These are phyloP conservation scores for Penicillium nordicum DNA, from an alignment of 2,329 filamentous ascomycete species.

Conservation along the genomic window DNA sequence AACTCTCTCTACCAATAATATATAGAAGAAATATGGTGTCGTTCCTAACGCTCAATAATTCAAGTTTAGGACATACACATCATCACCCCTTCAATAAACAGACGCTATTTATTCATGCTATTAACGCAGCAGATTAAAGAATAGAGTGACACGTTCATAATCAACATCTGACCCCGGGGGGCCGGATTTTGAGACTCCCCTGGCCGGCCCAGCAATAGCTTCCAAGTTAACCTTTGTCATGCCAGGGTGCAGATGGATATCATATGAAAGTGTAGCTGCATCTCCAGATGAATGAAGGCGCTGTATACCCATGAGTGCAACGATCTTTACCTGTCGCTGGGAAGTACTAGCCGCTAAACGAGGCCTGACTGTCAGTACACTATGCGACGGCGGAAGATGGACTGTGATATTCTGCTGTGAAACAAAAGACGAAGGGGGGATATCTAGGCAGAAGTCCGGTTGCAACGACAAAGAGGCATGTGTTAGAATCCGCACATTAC, in stretches of 20 bases:
- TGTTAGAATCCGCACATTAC: slow-evolving; percentile 62
- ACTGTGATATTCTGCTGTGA: slow-evolving; percentile 71
- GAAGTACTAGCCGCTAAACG: slow-evolving; percentile 62
- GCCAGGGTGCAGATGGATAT: slow-evolving; percentile 66
- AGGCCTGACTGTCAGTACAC: slow-evolving; percentile 68
- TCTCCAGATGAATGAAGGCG: slow-evolving; percentile 52
- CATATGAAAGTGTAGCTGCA: slow-evolving; percentile 66
- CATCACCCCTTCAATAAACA: slow-evolving; percentile 1
- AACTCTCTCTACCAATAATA: too few relatives aligned
- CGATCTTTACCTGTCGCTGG: slow-evolving; percentile 71
- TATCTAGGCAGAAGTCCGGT: slow-evolving; percentile 59
- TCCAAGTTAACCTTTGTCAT: slow-evolving; percentile 77
- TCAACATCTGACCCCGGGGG: slow-evolving; percentile 63
- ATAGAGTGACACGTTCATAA: slow-evolving; percentile 69
- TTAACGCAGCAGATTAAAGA: slow-evolving; percentile 63
- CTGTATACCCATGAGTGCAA: slow-evolving; percentile 66
- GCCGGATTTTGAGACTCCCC: slow-evolving; percentile 52
- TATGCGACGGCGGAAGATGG: slow-evolving; percentile 64
- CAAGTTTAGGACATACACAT: too few relatives aligned
- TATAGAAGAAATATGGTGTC: not conserved
- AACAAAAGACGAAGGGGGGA: slow-evolving; percentile 63
- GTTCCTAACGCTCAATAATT: too few relatives aligned
- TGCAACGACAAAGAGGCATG: slow-evolving; percentile 64
- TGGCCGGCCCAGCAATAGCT: slow-evolving; percentile 67
- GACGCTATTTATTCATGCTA: slow-evolving; percentile 20